Conservation (phyloP, 495 filamentous ascomycete genomes). For the Amniculicola lignicola region DNA sequence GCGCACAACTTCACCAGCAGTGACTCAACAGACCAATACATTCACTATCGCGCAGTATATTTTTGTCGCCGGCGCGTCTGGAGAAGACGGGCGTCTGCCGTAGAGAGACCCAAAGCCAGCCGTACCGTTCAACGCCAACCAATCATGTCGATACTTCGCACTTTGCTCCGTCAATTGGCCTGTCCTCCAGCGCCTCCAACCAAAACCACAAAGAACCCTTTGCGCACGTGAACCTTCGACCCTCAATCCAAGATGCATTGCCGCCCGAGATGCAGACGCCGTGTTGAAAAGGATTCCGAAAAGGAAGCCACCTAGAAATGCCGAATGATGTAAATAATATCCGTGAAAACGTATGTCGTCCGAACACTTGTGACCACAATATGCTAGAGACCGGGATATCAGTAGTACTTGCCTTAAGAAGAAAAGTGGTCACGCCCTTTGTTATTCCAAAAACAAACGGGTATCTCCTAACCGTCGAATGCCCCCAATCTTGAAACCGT, state of each 20-base stretch:
- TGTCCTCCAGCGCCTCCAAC: slow-evolving; percentile 13
- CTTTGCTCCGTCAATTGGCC: slow-evolving; percentile 18
- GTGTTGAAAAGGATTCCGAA: neutral
- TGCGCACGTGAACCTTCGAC: slow-evolving; percentile 7
- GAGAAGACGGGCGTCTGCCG: slow-evolving; percentile 12
- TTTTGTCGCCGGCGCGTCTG: slow-evolving; percentile 4
- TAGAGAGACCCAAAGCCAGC: slow-evolving; percentile 8
- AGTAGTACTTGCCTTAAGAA: no score
- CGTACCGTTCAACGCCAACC: neutral
- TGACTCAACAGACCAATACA: slow-evolving; percentile 14
- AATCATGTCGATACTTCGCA: slow-evolving; percentile 8
- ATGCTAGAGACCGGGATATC: no score
- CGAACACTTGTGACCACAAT: no score
- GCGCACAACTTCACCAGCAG: slow-evolving; percentile 1
- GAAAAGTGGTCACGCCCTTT: no score
- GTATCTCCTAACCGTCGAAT: slow-evolving; percentile 5
- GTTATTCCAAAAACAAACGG: no score
- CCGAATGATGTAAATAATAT: no score
- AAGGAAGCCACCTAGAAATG: neutral
- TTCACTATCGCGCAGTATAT: neutral
- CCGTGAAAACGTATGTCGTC: no score
- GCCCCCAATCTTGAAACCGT: slow-evolving; percentile 6
- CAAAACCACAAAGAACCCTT: slow-evolving; percentile 13
- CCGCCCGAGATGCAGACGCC: slow-evolving; percentile 17
- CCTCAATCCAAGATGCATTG: slow-evolving; percentile 9